These are phyloP conservation scores for Alternaria viburni DNA, from an alignment of 2,329 filamentous ascomycete species.

Conservation along the genomic window DNA sequence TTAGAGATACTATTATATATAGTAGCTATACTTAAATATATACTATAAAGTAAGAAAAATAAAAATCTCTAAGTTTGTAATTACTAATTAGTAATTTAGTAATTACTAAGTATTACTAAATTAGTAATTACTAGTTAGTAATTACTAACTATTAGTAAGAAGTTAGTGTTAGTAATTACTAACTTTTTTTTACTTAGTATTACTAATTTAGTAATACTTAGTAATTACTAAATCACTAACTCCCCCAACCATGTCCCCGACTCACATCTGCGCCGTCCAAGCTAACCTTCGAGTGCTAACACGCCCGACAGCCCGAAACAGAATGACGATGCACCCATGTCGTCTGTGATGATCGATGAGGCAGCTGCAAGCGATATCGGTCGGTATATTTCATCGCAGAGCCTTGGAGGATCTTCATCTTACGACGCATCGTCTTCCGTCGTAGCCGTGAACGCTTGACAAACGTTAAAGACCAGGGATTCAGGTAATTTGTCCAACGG, in stretches of 20 bases:
- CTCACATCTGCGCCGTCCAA: constrained; percentile 10
- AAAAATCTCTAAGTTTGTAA: no score
- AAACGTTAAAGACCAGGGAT: not conserved
- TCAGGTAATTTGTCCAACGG: not conserved
- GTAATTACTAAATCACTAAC: no score
- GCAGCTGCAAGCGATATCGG: constrained; percentile 1
- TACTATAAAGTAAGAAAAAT: no score
- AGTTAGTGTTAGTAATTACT: no score
- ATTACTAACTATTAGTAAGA: no score
- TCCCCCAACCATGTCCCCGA: not conserved
- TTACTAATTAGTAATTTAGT: no score
- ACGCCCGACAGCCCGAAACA: not conserved
- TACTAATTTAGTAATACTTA: no score
- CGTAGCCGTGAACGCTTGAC: not conserved
- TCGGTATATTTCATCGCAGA: not conserved
- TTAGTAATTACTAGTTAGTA: no score
- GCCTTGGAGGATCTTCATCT: not conserved
- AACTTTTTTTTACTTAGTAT: no score
- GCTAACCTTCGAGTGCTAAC: constrained; percentile 8
- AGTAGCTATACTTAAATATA: no score
- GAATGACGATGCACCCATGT: not conserved
- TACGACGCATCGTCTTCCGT: constrained; percentile 1
- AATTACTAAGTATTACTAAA: no score
- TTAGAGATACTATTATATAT: no score
- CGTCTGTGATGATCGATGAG: not conserved